Evolutionary conservation across 345 rosid genomes (phyloP).

Genomic region (Eucalyptus polybractea): DNA sequence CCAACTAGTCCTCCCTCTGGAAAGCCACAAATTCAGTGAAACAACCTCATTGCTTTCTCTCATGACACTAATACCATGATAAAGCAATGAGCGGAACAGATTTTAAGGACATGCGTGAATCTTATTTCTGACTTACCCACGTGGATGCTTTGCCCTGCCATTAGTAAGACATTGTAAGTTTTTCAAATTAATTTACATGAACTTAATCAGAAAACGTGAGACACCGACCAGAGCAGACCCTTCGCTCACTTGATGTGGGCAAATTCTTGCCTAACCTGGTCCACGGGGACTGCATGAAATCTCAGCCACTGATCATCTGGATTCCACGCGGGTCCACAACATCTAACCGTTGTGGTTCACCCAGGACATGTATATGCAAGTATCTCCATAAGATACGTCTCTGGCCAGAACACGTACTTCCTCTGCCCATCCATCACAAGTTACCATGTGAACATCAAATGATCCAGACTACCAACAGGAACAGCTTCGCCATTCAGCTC

Average conservation of each 20-base stretch:
- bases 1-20: background rate
- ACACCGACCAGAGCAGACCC: background rate
- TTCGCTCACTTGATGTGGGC: background rate
- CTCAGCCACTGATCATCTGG: background rate
- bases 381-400: background rate
- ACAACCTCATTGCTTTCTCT: background rate
- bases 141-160: background rate
- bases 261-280: background rate
- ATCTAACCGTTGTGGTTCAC: background rate
- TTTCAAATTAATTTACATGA: background rate
- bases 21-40: background rate
- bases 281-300: background rate
- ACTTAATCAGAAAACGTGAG: background rate
- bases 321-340: background rate
- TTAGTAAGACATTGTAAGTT: background rate
- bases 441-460: background rate
- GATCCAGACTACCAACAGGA: background rate
- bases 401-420: background rate
- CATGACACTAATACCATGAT: background rate
- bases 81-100: background rate
- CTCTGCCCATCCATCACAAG: background rate
- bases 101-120: background rate
- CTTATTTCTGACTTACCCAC: background rate
- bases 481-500: background rate
- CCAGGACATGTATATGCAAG: background rate